A percentile compares a stretch with the other conserved stretches of the same genome.
Conservation (phyloP, 2,329 filamentous ascomycete species). For the Cladophialophora exuberans region DNA sequence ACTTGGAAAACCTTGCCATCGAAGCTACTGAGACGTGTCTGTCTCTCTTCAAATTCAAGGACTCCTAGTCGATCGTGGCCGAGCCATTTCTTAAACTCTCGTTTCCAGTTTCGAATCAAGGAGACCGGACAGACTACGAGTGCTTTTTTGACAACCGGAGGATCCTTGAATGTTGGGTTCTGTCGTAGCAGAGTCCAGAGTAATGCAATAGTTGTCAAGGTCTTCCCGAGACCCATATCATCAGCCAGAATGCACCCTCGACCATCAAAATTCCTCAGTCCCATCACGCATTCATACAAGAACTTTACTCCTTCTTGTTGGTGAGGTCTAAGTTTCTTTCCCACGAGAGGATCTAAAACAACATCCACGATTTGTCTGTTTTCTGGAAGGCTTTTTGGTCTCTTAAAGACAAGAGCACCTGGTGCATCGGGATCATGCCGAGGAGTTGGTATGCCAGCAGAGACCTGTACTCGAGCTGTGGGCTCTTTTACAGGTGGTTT, state of each 20-base stretch:
- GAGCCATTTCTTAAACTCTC: constrained; percentile 75
- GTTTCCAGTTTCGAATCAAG: constrained; percentile 72
- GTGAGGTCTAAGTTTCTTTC: constrained; percentile 66
- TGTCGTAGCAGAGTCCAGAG: constrained; percentile 75
- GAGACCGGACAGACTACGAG: constrained; percentile 74
- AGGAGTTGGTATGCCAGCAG: constrained; percentile 56
- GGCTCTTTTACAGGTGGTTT: constrained; percentile 64
- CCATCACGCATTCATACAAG: constrained; percentile 77
- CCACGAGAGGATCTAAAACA: constrained; percentile 69
- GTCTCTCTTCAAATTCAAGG: constrained; percentile 64
- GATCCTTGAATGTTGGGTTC: constrained; percentile 61
- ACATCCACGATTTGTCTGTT: constrained; percentile 72
- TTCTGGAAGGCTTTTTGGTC: constrained; percentile 58
- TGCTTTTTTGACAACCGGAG: constrained; percentile 69
- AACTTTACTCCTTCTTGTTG: constrained; percentile 72
- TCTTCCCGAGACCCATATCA: constrained; percentile 77
- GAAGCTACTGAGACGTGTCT: constrained; percentile 67
- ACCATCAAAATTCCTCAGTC: constrained; percentile 66
- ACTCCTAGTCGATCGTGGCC: constrained; percentile 71
- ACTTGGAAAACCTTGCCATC: constrained; percentile 70
- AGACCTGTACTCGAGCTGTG: constrained; percentile 52
- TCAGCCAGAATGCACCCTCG: constrained; percentile 73
- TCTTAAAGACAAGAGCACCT: constrained; percentile 69
- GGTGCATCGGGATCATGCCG: constrained; percentile 65
- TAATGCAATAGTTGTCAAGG: constrained; percentile 71